Evolutionary conservation across 305 asterid genomes (phyloP), one percentile per base, ranked within the genome.

Genomic region (Fraxinus latifolia): DNA sequence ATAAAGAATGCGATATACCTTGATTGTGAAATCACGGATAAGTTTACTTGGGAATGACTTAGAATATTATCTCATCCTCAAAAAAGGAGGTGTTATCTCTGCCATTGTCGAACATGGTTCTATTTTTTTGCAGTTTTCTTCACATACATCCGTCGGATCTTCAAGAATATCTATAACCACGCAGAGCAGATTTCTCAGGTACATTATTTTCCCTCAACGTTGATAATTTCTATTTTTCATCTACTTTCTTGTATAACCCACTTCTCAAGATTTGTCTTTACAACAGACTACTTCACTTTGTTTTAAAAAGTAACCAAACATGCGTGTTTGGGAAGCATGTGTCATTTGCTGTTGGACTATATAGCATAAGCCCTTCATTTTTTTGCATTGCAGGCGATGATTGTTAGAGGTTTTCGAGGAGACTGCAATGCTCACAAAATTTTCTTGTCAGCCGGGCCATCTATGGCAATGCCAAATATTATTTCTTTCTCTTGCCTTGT

Each of bases 131-230:
- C 97, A 96, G 98, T 96, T 85, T 92, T 94, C 86, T 89, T 96
- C 87, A 84, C 95, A 62, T 96, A 90, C 84, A 82, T 96, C 12
- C 90, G 91, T 44, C 90, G 97, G 87, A 94, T 96, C 87, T 96
- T 96, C 93, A 90, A 88, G 81, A 96, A 94, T 81, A 93, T 96
- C 14, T 93, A 91, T 85, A 90, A 77, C 84, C 96, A 96, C 21
- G 97, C 97, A 7, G 92, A 88, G 67, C 98, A 96, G 89, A 96
- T 96, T 83, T 87, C 94, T 75, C 98, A 94, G 97, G 99, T 95
- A 76, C 70, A 91, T 27, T 25, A 50, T 53, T 33, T 50, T 33
- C 79, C 32, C 2, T 23, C 33, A 21, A 5, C 1, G 34, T 60
- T 82, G 55, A 71, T 37, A 2, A 42, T 58, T 33, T 12, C 36